phyloP scores from a whole-genome alignment of 2,329 filamentous ascomycete species.

The Metarhizium anisopliae region DNA sequence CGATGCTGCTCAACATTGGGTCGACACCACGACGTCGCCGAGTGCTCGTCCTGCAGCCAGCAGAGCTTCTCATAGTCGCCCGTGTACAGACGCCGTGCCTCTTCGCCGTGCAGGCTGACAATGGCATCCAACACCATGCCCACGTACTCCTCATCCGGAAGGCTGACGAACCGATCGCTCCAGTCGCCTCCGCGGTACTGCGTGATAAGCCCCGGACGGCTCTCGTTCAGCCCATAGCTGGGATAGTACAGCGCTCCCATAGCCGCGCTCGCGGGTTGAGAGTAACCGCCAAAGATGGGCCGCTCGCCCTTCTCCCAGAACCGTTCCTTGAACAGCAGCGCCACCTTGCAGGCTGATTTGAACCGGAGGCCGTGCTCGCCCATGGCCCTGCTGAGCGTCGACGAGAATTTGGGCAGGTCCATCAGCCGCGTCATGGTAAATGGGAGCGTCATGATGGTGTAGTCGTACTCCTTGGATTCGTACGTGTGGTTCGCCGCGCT shows the following conservation, averaged over 20 bases:
- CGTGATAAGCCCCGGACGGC: constrained; percentile 37
- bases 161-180: constrained; percentile 7
- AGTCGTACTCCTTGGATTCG: constrained; percentile 25
- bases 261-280: constrained; percentile 4
- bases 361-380: constrained; percentile 14
- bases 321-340: constrained; percentile 47
- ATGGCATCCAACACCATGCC: constrained; percentile 2
- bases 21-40: constrained; percentile 45
- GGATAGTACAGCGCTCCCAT: constrained; percentile 37
- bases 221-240: constrained; percentile 40
- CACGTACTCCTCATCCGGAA: constrained; percentile 5
- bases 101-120: constrained; percentile 14
- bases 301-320: constrained; percentile 19
- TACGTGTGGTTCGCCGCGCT: constrained; percentile 14
- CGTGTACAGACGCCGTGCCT: constrained; percentile 46
- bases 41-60: constrained; percentile 47
- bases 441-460: constrained; percentile 26
- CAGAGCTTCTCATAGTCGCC: constrained; percentile 49
- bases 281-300: constrained; percentile 33
- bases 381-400: constrained; percentile 16
- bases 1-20: constrained; percentile 47
- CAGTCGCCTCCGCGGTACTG: constrained; percentile 7
- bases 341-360: constrained; percentile 28
- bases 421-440: constrained; percentile 28
- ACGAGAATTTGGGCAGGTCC: constrained; percentile 26